Conservation (phyloP, 2,329 filamentous ascomycete genomes). For the Fusarium temperatum region DNA sequence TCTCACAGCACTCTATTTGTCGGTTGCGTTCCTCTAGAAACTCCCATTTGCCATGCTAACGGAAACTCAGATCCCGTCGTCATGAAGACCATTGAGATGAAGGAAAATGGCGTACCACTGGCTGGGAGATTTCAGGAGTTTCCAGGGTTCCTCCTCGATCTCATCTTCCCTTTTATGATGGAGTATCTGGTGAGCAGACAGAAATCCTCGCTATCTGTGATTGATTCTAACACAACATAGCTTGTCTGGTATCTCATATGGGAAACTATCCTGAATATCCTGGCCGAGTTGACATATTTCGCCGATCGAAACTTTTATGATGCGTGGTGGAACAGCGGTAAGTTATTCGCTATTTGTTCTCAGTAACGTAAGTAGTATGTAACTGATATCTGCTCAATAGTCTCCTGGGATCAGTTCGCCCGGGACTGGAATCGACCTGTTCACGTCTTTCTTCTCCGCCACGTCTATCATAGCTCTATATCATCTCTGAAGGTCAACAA, state of each 20-base stretch:
- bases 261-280: slow-evolving; percentile 77
- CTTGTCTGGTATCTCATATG: slow-evolving; percentile 85
- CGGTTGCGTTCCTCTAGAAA: neutral
- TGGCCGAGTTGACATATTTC: slow-evolving; percentile 80
- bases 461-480: slow-evolving; percentile 83
- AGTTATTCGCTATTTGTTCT: slow-evolving; percentile 5
- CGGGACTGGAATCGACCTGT: slow-evolving; percentile 83
- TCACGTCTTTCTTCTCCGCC: slow-evolving; percentile 78
- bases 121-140: slow-evolving; percentile 71
- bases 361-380: neutral
- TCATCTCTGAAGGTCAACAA: slow-evolving; percentile 76
- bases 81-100: slow-evolving; percentile 71
- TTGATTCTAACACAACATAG: slow-evolving; percentile 38
- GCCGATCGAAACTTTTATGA: slow-evolving; percentile 79
- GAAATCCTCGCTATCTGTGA: neutral
- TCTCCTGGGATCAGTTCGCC: slow-evolving; percentile 79
- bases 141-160: slow-evolving; percentile 77
- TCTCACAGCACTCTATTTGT: slow-evolving; percentile 79
- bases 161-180: slow-evolving; percentile 81
- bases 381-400: slow-evolving; percentile 39
- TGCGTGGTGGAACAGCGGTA: slow-evolving; percentile 70
- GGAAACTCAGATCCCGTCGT: slow-evolving; percentile 69
- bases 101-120: slow-evolving; percentile 70
- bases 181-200: slow-evolving; percentile 67
- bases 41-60: neutral